Conservation (phyloP, 495 filamentous ascomycete genomes). For the Bacidia rubella region DNA sequence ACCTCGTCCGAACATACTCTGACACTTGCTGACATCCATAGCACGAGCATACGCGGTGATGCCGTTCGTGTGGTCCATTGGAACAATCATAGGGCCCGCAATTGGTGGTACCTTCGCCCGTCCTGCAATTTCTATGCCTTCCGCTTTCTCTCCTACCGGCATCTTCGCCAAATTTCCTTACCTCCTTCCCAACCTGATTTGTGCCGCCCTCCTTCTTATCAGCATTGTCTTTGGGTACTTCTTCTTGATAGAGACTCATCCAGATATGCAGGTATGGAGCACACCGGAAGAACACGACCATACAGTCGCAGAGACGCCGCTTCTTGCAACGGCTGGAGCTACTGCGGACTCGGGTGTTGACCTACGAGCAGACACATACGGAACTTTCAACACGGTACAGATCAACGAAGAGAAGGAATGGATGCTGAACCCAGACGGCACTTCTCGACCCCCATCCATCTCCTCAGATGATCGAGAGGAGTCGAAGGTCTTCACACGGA, state of each 20-base stretch:
- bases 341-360: constrained; percentile 57
- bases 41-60: constrained; percentile 69
- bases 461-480: constrained; percentile 15
- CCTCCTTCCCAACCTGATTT: constrained; percentile 68
- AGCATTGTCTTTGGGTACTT: constrained; percentile 63
- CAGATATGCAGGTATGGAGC: constrained; percentile 55
- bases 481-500: constrained; percentile 46
- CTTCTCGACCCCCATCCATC: constrained; percentile 23
- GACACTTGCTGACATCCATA: constrained; percentile 19
- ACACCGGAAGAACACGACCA: constrained; percentile 38
- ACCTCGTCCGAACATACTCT: background rate
- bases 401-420: constrained; percentile 36
- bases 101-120: constrained; percentile 70
- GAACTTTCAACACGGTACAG: constrained; percentile 53
- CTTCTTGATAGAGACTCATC: constrained; percentile 68
- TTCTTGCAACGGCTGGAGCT: constrained; percentile 57
- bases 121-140: constrained; percentile 54
- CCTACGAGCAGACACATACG: constrained; percentile 61
- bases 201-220: constrained; percentile 53
- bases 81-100: constrained; percentile 70
- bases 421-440: constrained; percentile 34
- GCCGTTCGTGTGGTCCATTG: constrained; percentile 82
- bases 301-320: constrained; percentile 49
- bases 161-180: constrained; percentile 70
- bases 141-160: constrained; percentile 44